Conservation (phyloP, 345 rosid species). For the Moricandia moricandioides region DNA sequence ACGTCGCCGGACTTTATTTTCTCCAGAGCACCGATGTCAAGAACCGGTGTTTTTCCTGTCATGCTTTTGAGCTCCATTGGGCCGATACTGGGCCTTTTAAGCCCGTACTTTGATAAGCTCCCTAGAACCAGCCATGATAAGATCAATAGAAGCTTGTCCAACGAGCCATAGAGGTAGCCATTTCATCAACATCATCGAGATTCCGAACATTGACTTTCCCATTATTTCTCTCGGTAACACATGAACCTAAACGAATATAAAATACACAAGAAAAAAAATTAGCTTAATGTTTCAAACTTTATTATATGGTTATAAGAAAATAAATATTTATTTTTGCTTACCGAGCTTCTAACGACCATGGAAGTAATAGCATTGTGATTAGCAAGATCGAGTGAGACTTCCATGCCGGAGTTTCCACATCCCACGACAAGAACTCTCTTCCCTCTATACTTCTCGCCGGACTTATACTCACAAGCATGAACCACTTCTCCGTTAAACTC, state of each 20-base stretch:
- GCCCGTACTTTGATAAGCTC: constrained; percentile 51
- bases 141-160: constrained; percentile 60
- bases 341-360: constrained; percentile 86
- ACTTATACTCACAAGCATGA: constrained; percentile 71
- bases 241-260: constrained; percentile 48
- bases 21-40: constrained; percentile 70
- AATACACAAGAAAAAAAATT: not conserved
- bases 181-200: constrained; percentile 53
- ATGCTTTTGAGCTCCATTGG: constrained; percentile 62
- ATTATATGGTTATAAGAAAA: not conserved
- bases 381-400: constrained; percentile 84
- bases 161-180: constrained; percentile 81
- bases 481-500: constrained; percentile 68
- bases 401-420: constrained; percentile 97
- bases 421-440: constrained; percentile 88
- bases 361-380: constrained; percentile 66
- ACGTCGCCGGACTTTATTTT: constrained; percentile 68
- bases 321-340: constrained; percentile 36
- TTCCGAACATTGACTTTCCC: constrained; percentile 61
- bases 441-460: constrained; percentile 60
- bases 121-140: constrained; percentile 62
- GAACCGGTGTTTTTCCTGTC: constrained; percentile 75
- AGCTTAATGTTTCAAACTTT: not conserved
- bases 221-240: constrained; percentile 58
- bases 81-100: constrained; percentile 63